Percentiles rank a stretch among this genome's conserved stretches.
These are phyloP conservation scores for Citropsis articulata DNA, from an alignment of 345 rosid species.

Conservation along the genomic window DNA sequence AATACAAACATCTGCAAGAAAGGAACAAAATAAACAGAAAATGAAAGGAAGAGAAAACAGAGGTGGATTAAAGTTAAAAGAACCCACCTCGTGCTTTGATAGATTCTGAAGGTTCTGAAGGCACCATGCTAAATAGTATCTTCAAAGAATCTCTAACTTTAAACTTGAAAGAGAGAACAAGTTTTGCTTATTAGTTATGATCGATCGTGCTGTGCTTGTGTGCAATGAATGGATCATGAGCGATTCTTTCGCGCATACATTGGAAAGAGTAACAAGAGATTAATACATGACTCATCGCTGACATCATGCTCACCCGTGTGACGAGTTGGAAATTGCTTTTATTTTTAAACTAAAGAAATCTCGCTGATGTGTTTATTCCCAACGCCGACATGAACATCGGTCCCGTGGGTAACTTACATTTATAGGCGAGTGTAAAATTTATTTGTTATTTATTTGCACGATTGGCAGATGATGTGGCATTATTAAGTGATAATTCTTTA, in stretches of 20 bases:
- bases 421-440: no score
- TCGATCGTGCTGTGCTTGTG: neutral
- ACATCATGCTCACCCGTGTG: neutral
- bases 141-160: neutral
- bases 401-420: no score
- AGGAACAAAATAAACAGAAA: neutral
- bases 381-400: no score
- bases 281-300: neutral
- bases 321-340: neutral
- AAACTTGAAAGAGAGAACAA: neutral
- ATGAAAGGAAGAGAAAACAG: neutral
- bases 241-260: neutral
- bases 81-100: constrained; percentile 50
- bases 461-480: no score
- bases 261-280: neutral
- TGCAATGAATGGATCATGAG: neutral
- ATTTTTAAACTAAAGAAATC: no score
- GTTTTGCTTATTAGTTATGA: neutral
- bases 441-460: no score
- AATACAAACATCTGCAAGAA: constrained; percentile 76
- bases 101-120: constrained; percentile 31
- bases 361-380: no score
- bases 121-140: constrained; percentile 32
- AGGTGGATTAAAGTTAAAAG: neutral
- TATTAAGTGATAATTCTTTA: no score